Evolutionary conservation across 2,329 filamentous ascomycete genomes (phyloP), one percentile per base, ranked within the genome.

Genomic region (Pseudohalonectria lignicola): DNA sequence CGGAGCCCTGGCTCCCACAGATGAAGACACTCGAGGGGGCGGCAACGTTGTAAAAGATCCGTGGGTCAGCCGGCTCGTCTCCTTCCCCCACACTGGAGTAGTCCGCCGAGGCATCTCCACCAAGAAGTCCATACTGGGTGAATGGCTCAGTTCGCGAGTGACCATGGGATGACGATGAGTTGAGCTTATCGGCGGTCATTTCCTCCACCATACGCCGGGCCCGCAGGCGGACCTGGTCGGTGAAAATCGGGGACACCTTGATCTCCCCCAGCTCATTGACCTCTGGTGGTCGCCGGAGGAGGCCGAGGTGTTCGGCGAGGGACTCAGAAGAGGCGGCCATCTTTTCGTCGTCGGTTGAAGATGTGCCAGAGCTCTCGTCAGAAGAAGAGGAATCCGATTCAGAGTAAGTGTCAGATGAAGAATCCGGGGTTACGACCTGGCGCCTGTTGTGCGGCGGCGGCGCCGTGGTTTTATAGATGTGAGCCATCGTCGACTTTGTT

Each of bases 1-100:
- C 77, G 0, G 71, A 76, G 2, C 76, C 76, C 42, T 81, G 76
- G 16, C 71, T 74, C 1, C 76, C 76, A 39, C 76, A 81, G 23
- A 81, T 73, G 53, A 81, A 81, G 4, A 65, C 60, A 13, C 74
- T 79, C 1, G 69, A 74, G 0, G 76, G 77, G 0, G 59, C 54
- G 0, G 63, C 47, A 3, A 69, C 56, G 37, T 71, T 71, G 50
- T 65, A 63, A 31, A 63, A 67, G 1, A 69, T 37, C 0, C 65
- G 50, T 1, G 53, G 49, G 15, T 61, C 56, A 2, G 40, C 18
- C 2, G 26, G 7, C 5, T 18, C 35, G 5, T 28, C 25, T 15
- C 16, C 5, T 11, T 13, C 15, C 4, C 23, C 7, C 12, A 19
- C 26, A 5, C 11, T 19, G 5, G 26, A 16, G 13, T 19, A 8